Evolutionary conservation across 73 alveolate genomes (phyloP).

Genomic region (Symbiodinium pilosum): DNA sequence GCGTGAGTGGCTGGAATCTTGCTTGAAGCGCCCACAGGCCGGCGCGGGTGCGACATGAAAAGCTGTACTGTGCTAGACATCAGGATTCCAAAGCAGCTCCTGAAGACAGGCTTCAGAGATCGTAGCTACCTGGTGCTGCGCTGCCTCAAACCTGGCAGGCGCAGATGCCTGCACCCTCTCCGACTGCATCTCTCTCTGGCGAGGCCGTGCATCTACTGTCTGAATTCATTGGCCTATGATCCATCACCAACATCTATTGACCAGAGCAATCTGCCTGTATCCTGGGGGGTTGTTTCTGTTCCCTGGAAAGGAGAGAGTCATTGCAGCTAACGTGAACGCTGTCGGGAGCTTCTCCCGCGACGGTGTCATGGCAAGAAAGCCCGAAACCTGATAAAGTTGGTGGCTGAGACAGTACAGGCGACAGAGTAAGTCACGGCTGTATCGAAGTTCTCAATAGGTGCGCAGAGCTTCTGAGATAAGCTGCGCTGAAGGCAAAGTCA

Average conservation of each 20-base stretch:
- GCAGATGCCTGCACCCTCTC: neutral
- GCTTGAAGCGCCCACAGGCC: constrained; percentile 14
- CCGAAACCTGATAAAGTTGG: too few relatives aligned
- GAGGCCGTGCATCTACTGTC: too few relatives aligned
- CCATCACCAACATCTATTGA: neutral
- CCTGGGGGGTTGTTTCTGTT: neutral
- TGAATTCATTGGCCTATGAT: too few relatives aligned
- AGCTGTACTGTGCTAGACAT: too few relatives aligned
- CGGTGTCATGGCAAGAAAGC: neutral
- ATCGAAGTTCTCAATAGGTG: too few relatives aligned
- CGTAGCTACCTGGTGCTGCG: too few relatives aligned
- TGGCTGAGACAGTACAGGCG: too few relatives aligned
- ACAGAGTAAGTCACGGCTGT: too few relatives aligned
- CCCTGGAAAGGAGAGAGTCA: neutral
- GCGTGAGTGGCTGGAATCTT: constrained; percentile 50
- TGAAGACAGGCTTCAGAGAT: neutral
- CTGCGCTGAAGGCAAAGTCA: too few relatives aligned
- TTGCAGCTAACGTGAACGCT: neutral
- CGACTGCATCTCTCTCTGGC: neutral
- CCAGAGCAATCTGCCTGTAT: neutral
- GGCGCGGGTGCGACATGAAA: too few relatives aligned
- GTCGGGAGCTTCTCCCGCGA: neutral
- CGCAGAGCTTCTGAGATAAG: too few relatives aligned
- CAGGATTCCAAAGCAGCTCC: too few relatives aligned
- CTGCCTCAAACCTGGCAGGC: neutral